Conservation (phyloP, 2,329 filamentous ascomycete genomes). For the Sphaerulina musiva region DNA sequence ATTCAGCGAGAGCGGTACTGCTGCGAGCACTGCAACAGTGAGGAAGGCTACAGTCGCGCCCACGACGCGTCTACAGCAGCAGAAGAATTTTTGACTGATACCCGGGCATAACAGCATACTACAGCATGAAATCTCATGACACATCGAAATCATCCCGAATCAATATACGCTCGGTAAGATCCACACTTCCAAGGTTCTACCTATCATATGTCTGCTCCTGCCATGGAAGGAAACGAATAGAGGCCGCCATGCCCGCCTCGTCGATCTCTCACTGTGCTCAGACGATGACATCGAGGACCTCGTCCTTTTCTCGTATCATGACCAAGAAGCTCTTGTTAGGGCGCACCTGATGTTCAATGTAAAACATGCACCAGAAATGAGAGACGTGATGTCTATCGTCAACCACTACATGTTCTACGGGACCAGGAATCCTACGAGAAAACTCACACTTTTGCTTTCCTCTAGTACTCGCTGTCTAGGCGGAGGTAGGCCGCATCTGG, state of each 20-base stretch:
- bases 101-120: constrained; percentile 4
- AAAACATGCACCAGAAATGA: constrained; percentile 13
- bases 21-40: neutral
- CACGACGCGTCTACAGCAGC: constrained; percentile 1
- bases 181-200: neutral
- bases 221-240: constrained; percentile 10
- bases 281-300: constrained; percentile 12
- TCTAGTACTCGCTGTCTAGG: too few relatives aligned
- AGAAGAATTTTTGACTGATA: constrained; percentile 3
- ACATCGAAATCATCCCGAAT: constrained; percentile 4
- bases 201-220: constrained; percentile 13
- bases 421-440: too few relatives aligned
- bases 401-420: constrained; percentile 7
- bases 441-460: too few relatives aligned
- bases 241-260: constrained; percentile 11
- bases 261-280: constrained; percentile 14
- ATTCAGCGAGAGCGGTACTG: neutral
- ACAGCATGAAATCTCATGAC: neutral
- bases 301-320: constrained; percentile 6
- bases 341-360: constrained; percentile 4
- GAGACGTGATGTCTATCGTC: constrained; percentile 8
- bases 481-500: neutral
- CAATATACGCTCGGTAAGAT: constrained; percentile 9
- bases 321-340: constrained; percentile 11
- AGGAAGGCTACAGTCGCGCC: neutral